Percentiles rank a stretch among this genome's conserved stretches.
phyloP scores from a whole-genome alignment of 148 eudicot genomes.

The Camellia lanceoleosa region DNA sequence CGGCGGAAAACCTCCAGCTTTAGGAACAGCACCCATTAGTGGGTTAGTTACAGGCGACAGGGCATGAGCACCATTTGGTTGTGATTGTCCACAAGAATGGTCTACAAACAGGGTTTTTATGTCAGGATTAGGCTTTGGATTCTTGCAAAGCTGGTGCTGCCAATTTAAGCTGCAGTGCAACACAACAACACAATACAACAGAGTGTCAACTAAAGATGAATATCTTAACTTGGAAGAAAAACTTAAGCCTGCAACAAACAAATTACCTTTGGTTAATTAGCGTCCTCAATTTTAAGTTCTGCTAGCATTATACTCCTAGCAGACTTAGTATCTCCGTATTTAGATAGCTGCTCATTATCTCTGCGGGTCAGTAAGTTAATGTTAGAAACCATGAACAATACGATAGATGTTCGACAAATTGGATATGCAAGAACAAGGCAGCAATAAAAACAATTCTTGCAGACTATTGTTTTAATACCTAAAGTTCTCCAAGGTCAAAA shows the following conservation, averaged over 20 bases:
- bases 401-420: no score
- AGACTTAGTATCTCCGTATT: constrained; percentile 69
- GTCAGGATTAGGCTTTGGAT: constrained; percentile 84
- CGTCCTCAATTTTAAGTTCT: constrained; percentile 61
- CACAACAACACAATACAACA: not conserved
- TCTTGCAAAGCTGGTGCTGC: constrained; percentile 97
- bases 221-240: constrained; percentile 1
- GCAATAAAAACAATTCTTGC: not conserved
- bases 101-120: constrained; percentile 90
- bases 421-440: no score
- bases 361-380: constrained; percentile 31
- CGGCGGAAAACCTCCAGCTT: constrained; percentile 77
- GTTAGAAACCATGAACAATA: no score
- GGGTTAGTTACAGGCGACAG: constrained; percentile 71
- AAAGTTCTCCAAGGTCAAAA: constrained; percentile 70
- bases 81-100: constrained; percentile 85
- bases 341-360: constrained; percentile 67
- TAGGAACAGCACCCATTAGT: constrained; percentile 64
- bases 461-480: constrained; percentile 34
- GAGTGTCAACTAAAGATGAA: constrained; percentile 13
- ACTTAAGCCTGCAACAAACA: not conserved
- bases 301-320: constrained; percentile 67
- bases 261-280: constrained; percentile 70
- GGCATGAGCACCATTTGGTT: constrained; percentile 82
- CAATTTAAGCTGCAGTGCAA: constrained; percentile 71